These are phyloP conservation scores for Chrysanthemum lavandulifolium DNA, from an alignment of 129 eudicot genomes.

Conservation along the genomic window DNA sequence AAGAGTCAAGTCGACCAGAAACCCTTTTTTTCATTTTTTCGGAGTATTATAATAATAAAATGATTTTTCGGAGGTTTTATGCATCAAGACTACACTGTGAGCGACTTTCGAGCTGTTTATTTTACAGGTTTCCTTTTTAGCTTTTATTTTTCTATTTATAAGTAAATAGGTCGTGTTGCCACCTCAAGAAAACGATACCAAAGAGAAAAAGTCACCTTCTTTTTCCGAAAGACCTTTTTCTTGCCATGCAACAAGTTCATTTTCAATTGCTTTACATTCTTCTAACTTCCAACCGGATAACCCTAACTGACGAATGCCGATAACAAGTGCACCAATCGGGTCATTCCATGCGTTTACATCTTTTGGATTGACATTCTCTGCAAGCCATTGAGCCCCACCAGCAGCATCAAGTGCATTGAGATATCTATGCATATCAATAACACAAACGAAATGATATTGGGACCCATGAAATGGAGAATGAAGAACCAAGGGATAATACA, in stretches of 20 bases:
- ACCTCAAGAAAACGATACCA: not conserved
- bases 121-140: not conserved
- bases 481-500: not conserved
- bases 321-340: conserved; percentile 59
- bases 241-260: conserved; percentile 81
- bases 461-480: conserved; percentile 10
- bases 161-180: not conserved
- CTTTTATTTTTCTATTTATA: not conserved
- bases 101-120: not conserved
- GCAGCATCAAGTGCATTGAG: conserved; percentile 79
- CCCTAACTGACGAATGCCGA: conserved; percentile 80
- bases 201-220: conserved; percentile 55
- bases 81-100: not conserved
- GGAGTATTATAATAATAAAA: not conserved
- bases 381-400: conserved; percentile 82
- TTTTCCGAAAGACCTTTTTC: conserved; percentile 64
- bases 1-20: too few species aligned
- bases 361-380: conserved; percentile 47
- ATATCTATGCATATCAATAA: conserved; percentile 46
- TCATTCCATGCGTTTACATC: conserved; percentile 62
- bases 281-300: conserved; percentile 84
- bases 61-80: not conserved
- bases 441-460: not conserved
- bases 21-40: too few species aligned
- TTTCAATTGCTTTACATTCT: conserved; percentile 78